A percentile compares a stretch with the other conserved stretches of the same genome.
Evolutionary conservation across 2,329 filamentous ascomycete genomes (phyloP).

Genomic region (Monilinia aucupariae): DNA sequence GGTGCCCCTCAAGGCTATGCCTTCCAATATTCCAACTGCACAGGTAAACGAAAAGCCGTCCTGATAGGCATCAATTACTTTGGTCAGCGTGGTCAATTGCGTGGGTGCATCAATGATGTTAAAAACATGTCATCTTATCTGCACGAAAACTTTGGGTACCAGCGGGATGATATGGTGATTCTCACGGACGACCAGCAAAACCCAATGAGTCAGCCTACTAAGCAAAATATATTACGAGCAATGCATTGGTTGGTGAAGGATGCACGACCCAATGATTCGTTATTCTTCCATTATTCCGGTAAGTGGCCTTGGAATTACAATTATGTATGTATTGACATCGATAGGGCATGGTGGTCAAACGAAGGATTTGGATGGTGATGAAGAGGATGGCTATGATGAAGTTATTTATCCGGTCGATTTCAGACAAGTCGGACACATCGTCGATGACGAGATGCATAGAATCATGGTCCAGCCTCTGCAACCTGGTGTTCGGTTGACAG

Average conservation of each 20-base stretch:
- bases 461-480: slow-evolving; percentile 72
- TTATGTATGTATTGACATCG: slow-evolving; percentile 19
- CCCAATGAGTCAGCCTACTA: slow-evolving; percentile 93
- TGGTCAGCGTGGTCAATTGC: slow-evolving; percentile 79
- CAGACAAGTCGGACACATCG: slow-evolving; percentile 71
- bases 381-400: slow-evolving; percentile 77
- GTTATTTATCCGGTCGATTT: slow-evolving; percentile 83
- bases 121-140: slow-evolving; percentile 94
- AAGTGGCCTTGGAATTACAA: slow-evolving; percentile 33
- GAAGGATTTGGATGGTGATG: slow-evolving; percentile 71
- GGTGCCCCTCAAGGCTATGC: slow-evolving; percentile 75
- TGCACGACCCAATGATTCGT: slow-evolving; percentile 82
- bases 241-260: slow-evolving; percentile 99
- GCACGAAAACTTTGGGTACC: slow-evolving; percentile 84
- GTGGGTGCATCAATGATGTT: slow-evolving; percentile 95
- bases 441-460: slow-evolving; percentile 76
- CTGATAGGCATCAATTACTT: slow-evolving; percentile 98
- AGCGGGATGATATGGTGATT: slow-evolving; percentile 93
- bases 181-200: slow-evolving; percentile 96
- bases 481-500: slow-evolving; percentile 73
- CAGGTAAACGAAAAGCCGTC: slow-evolving; percentile 79
- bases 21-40: slow-evolving; percentile 90
- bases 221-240: slow-evolving; percentile 87
- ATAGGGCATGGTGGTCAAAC: slow-evolving; percentile 75
- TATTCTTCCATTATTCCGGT: slow-evolving; percentile 98